Conservation (phyloP, 805 yeast genomes). For the Yamadazyma philogaea region DNA sequence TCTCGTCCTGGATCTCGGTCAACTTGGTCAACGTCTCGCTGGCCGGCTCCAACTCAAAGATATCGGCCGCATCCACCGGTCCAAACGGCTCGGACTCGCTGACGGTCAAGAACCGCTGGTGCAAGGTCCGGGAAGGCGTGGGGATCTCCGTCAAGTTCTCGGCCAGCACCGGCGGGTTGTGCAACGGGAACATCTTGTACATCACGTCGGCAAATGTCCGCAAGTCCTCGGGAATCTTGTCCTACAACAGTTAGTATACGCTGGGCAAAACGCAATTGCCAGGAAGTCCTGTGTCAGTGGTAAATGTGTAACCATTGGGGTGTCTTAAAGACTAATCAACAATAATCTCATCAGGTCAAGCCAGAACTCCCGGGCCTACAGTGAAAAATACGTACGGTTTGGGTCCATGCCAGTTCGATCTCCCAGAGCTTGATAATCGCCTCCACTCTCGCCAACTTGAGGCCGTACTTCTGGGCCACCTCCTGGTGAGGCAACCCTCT, state of each 20-base stretch:
- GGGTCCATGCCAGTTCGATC: constrained; percentile 61
- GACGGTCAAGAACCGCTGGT: constrained; percentile 79
- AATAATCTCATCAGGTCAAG: constrained; percentile 16
- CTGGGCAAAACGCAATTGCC: constrained; percentile 5
- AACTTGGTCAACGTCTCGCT: constrained; percentile 68
- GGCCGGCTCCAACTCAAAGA: constrained; percentile 86
- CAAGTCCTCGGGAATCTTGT: constrained; percentile 53
- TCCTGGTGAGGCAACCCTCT: constrained; percentile 62
- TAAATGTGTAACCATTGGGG: constrained; percentile 15
- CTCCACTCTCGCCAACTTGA: constrained; percentile 82
- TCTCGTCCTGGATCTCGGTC: constrained; percentile 51
- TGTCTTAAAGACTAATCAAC: constrained; percentile 81
- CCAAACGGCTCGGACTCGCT: constrained; percentile 96
- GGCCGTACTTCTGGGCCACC: constrained; percentile 72
- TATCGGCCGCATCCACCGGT: constrained; percentile 88
- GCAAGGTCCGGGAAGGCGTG: constrained; percentile 75
- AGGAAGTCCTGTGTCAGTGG: constrained; percentile 9
- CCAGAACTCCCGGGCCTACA: not conserved
- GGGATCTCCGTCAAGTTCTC: constrained; percentile 95
- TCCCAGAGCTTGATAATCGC: constrained; percentile 72
- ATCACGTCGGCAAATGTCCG: constrained; percentile 56
- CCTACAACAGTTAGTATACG: constrained; percentile 44
- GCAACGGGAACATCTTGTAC: constrained; percentile 81
- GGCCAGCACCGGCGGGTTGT: constrained; percentile 37
- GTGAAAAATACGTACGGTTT: constrained; percentile 49